Evolutionary conservation across 2,329 filamentous ascomycete genomes (phyloP).

Genomic region (Trichophyton verrucosum): DNA sequence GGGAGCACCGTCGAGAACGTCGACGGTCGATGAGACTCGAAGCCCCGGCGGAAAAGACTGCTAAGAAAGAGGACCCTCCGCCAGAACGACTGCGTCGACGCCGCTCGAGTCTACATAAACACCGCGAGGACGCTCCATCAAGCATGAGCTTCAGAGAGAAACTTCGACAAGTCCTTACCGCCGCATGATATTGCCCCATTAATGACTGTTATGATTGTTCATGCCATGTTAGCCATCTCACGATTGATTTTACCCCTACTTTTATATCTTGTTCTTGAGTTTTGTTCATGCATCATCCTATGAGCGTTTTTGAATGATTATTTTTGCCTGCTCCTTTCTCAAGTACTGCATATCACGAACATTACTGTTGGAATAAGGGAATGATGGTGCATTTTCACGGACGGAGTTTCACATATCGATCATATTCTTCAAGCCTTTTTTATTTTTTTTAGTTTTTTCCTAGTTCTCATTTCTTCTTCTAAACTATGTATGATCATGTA

Average conservation of each 20-base stretch:
- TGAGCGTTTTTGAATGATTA: not conserved
- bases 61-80: not conserved
- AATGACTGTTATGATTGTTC: not conserved
- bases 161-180: not conserved
- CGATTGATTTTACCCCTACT: not conserved
- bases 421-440: not conserved
- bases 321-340: not conserved
- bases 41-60: not conserved
- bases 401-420: not conserved
- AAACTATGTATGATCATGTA: not conserved
- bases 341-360: not conserved
- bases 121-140: not conserved
- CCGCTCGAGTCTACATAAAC: not conserved
- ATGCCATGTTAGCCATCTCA: not conserved
- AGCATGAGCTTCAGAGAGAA: conserved; percentile 4
- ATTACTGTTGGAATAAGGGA: conserved; percentile 1
- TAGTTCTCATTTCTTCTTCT: not conserved
- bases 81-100: conserved; percentile 1
- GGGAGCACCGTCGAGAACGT: conserved; percentile 1
- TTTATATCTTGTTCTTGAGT: not conserved
- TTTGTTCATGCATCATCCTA: conserved; percentile 3
- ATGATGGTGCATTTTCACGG: not conserved
- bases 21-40: not conserved
- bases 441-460: not conserved
- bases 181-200: not conserved